Conservation (phyloP, 371 early-diverging fungal species). For the Mortierella sp. region DNA sequence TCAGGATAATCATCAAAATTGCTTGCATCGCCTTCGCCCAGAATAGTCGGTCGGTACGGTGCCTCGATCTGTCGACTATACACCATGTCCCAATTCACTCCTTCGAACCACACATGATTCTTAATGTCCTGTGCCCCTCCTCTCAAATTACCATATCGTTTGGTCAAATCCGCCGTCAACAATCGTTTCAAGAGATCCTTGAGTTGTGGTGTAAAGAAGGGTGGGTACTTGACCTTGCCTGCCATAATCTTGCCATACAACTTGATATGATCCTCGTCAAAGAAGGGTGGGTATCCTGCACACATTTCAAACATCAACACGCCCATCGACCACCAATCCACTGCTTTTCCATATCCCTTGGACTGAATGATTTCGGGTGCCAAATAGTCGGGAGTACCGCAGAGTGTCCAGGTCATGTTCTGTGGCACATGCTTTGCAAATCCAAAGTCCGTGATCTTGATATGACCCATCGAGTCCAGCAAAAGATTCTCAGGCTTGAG, state of each 20-base stretch:
- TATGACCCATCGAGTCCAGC: constrained; percentile 90
- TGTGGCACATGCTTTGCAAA: constrained; percentile 92
- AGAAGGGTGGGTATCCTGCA: constrained; percentile 93
- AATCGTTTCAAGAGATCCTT: constrained; percentile 89
- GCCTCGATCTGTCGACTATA: constrained; percentile 77
- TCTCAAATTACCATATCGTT: constrained; percentile 90
- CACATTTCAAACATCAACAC: constrained; percentile 94
- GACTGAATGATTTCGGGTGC: constrained; percentile 97
- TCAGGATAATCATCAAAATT: constrained; percentile 94
- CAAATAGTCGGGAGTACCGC: constrained; percentile 98
- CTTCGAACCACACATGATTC: constrained; percentile 93
- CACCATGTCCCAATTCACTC: constrained; percentile 88
- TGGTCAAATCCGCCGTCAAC: constrained; percentile 86
- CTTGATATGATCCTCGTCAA: constrained; percentile 92
- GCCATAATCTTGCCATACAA: constrained; percentile 93
- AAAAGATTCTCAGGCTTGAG: constrained; percentile 94
- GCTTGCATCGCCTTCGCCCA: constrained; percentile 88
- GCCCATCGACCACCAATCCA: constrained; percentile 97
- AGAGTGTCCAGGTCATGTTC: constrained; percentile 95
- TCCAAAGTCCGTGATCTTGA: constrained; percentile 99
- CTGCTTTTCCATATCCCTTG: constrained; percentile 92
- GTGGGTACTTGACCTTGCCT: constrained; percentile 85
- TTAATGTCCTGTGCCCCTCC: constrained; percentile 90
- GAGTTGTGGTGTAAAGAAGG: constrained; percentile 87
- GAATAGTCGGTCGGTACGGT: constrained; percentile 87